Base-by-base conservation (phyloP, 2,329 filamentous ascomycete genomes). In the Cordyceps tenuipes region DNA sequence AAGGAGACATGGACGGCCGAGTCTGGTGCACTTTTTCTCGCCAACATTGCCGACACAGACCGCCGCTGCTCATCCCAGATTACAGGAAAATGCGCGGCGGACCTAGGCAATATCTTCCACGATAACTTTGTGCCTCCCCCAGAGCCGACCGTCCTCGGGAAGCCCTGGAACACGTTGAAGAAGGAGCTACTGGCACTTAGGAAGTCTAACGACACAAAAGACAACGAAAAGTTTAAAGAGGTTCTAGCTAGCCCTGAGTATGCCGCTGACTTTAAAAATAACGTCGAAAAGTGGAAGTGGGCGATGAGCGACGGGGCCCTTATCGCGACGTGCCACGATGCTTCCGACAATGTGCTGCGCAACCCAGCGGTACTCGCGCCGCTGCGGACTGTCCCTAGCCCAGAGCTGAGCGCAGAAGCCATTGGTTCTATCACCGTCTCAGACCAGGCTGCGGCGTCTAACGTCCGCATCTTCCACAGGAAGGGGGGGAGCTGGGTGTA, bases 291-390 rank as follows among this genome's bases (percentile, higher is more conserved):
- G 34, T 36, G 34, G 34, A 9, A 7, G 34, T 36, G 34, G 34
- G 34, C 34, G 12, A 12, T 10, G 12, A 4, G 34, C 34, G 34
- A 36, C 34, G 9, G 34, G 34, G 34, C 5, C 34, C 34, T 36
- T 4, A 36, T 52, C 5, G 31, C 31, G 41, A 17, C 49, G 41
- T 75, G 72, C 52, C 66, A 74, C 60, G 73, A 76, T 26, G 73
- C 72, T 1, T 68, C 66, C 0, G 72, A 68, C 19, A 50, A 75
- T 17, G 34, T 70, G 0, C 70, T 69, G 36, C 64, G 68, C 3
- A 65, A 70, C 2, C 63, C 72, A 0, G 61, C 67, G 39, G 69
- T 67, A 7, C 57, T 73, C 9, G 72, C 72, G 3, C 69, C 71
- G 0, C 41, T 76, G 1, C 59, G 63, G 15, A 73, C 71, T 0